Evolutionary conservation across 2,329 filamentous ascomycete species (phyloP).

Genomic region (Exophiala spinifera): DNA sequence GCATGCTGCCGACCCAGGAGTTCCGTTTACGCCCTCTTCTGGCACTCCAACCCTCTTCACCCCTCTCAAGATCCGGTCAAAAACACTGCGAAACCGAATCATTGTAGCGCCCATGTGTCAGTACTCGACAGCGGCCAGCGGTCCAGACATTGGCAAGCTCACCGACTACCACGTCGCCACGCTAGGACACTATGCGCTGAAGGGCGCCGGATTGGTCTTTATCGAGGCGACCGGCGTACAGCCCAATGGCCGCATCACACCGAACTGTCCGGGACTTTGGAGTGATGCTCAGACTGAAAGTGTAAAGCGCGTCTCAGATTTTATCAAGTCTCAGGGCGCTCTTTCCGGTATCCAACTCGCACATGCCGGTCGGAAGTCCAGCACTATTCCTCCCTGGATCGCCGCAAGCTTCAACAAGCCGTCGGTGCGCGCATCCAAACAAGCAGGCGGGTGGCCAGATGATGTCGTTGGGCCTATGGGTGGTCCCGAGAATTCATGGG

Average conservation of each 20-base stretch:
- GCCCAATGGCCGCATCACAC: conserved; percentile 75
- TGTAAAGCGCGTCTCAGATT: conserved; percentile 65
- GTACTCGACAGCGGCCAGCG: conserved; percentile 35
- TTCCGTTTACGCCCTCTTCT: conserved; percentile 13
- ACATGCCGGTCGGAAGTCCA: conserved; percentile 69
- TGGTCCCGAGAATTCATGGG: conserved; percentile 25
- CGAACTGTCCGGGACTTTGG: conserved; percentile 37
- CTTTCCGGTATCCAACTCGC: conserved; percentile 76
- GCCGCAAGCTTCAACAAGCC: conserved; percentile 29
- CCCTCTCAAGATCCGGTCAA: conserved; percentile 53
- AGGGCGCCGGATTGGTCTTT: conserved; percentile 40
- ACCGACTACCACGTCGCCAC: conserved; percentile 47
- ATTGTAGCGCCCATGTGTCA: conserved; percentile 59
- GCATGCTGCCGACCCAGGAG: conserved; percentile 21
- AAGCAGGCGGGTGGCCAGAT: conserved; percentile 27
- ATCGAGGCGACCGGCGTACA: conserved; percentile 74
- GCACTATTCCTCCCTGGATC: conserved; percentile 54
- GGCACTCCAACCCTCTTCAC: conserved; percentile 27
- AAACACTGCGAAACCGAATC: conserved; percentile 57
- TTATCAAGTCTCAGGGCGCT: conserved; percentile 73
- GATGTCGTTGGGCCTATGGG: conserved; percentile 28
- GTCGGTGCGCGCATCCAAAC: conserved; percentile 18
- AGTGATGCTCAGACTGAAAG: conserved; percentile 36
- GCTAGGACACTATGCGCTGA: conserved; percentile 29
- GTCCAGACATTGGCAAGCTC: conserved; percentile 40